Conservation (phyloP, 2,329 filamentous ascomycete species). For the Ceratocystis albifundus region DNA sequence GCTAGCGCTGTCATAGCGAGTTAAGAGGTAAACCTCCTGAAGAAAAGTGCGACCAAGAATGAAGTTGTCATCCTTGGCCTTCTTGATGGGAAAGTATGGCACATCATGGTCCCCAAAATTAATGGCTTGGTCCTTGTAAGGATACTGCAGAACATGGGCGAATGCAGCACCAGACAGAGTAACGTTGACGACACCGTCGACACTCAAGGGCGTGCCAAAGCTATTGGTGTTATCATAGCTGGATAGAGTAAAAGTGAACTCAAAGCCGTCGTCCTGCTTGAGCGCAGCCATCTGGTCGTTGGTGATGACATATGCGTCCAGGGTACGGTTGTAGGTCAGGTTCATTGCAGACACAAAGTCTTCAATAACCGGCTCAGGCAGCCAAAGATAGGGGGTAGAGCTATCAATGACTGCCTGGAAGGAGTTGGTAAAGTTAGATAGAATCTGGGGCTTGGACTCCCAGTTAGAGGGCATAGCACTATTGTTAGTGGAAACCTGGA, state of each 20-base stretch:
- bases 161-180: conserved; percentile 43
- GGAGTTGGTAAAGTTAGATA: conserved; percentile 38
- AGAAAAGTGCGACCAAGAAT: conserved; percentile 58
- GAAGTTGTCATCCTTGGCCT: conserved; percentile 43
- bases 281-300: conserved; percentile 43
- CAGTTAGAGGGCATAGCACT: conserved; percentile 31
- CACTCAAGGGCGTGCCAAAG: conserved; percentile 39
- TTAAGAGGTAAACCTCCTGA: conserved; percentile 54
- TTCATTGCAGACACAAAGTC: conserved; percentile 53
- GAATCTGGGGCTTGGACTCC: conserved; percentile 31
- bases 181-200: conserved; percentile 45
- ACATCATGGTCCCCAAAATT: conserved; percentile 36
- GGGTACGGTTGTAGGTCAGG: conserved; percentile 51
- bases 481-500: conserved; percentile 34
- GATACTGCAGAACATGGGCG: conserved; percentile 40
- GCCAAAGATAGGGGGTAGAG: conserved; percentile 52
- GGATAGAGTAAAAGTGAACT: conserved; percentile 46
- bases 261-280: conserved; percentile 35
- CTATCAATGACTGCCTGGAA: conserved; percentile 50
- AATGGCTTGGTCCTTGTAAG: conserved; percentile 36
- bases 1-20: conserved; percentile 41
- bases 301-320: conserved; percentile 53
- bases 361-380: conserved; percentile 49
- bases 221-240: conserved; percentile 44
- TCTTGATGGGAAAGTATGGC: conserved; percentile 56